These are phyloP conservation scores for Glonium stellatum DNA, from an alignment of 495 filamentous ascomycete species.

Conservation along the genomic window DNA sequence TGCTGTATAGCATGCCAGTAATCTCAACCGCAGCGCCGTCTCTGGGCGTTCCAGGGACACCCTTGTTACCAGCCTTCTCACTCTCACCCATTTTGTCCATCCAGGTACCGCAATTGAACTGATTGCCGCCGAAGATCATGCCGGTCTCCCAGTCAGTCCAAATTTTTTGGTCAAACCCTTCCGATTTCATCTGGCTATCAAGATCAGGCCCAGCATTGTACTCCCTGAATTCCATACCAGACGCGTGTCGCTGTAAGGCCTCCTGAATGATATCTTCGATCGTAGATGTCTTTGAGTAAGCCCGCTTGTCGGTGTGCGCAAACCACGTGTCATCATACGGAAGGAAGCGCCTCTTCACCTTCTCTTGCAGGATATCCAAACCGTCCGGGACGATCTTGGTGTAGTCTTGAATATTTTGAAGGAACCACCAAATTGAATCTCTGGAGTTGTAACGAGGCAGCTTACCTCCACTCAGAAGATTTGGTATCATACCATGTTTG, in stretches of 20 bases:
- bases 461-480: slow-evolving; percentile 78
- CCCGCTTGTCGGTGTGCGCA: slow-evolving; percentile 64
- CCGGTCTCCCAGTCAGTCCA: slow-evolving; percentile 89
- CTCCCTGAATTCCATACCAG: slow-evolving; percentile 83
- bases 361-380: slow-evolving; percentile 62
- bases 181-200: slow-evolving; percentile 87
- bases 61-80: slow-evolving; percentile 81
- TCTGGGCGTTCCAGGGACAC: slow-evolving; percentile 88
- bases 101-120: slow-evolving; percentile 96
- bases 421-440: slow-evolving; percentile 95
- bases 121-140: slow-evolving; percentile 87
- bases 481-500: slow-evolving; percentile 98
- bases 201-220: slow-evolving; percentile 84
- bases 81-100: slow-evolving; percentile 99
- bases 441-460: slow-evolving; percentile 94
- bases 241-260: slow-evolving; percentile 81
- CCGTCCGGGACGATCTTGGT: slow-evolving; percentile 76
- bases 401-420: slow-evolving; percentile 94
- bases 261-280: slow-evolving; percentile 89
- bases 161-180: slow-evolving; percentile 86
- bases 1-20: slow-evolving; percentile 84
- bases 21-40: slow-evolving; percentile 96
- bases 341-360: slow-evolving; percentile 77
- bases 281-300: slow-evolving; percentile 74
- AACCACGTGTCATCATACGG: slow-evolving; percentile 97